Base-by-base conservation (phyloP, 192 early-diverging fungal species). In the Geranomyces variabilis region DNA sequence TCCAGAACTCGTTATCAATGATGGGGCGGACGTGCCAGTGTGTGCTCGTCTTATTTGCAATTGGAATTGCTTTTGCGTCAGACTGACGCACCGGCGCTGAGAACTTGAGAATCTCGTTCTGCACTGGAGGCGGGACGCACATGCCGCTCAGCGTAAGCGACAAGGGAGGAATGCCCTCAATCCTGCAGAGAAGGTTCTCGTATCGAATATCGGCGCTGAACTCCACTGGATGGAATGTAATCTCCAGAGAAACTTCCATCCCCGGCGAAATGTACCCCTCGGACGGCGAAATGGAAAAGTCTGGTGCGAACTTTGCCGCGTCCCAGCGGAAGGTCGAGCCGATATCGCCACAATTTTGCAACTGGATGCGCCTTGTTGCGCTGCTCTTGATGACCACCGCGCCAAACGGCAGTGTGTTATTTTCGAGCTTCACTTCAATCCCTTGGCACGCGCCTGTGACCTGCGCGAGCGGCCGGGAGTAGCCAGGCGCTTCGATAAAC, bases 191-290 rank as follows among this genome's bases (percentile, higher is more conserved):
- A 47, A 88, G 58, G 49, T 79, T 84, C 45, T 88, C 87, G 51
- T 82, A 80, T 6, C 86, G 76, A 28, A 88, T 82, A 53, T 86
- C 86, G 31, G 79, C 75, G 63, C 82, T 84, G n/a, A 88, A 33
- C 44, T 84, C 79, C 14, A 55, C 48, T 21, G 87, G 87, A 63
- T 86, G 86, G 73, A 88, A 88, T 0, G 77, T 79, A 28, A 88
- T 83, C 62, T 88, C 87, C 30, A 88, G 57, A 44, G 84, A 73
- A 19, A 88, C 69, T 26, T 88, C 86, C 81, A 88, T 84, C 31
- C 86, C 84, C 13, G 87, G 86, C 1, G 86, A 87, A 51, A 88
- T 88, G 62, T 88, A 88, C 0, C 86, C 87, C 63, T 88, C 86
- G 12, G 75, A 66, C n/a, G 87, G 82, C 12, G 84, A 77, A 43